Evolutionary conservation across 345 rosid genomes (phyloP).

Genomic region (Salix udensis): DNA sequence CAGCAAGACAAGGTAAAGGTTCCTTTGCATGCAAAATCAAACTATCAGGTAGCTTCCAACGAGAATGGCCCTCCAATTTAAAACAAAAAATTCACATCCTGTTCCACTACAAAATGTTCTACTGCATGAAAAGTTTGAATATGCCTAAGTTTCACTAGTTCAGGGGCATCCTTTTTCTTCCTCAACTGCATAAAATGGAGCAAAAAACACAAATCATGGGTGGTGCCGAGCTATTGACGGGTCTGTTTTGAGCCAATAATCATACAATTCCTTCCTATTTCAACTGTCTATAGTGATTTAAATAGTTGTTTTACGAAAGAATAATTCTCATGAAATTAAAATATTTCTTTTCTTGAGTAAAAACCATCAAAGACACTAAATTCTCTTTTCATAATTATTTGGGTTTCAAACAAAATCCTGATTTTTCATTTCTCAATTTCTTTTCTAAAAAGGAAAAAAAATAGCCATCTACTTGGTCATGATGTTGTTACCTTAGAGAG

Average conservation of each 20-base stretch:
- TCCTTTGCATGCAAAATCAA: neutral
- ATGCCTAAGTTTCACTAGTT: neutral
- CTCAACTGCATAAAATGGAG: neutral
- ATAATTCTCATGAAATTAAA: neutral
- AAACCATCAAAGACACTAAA: neutral
- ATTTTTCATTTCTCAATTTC: neutral
- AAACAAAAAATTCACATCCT: neutral
- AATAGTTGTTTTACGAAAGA: neutral
- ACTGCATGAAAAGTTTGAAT: neutral
- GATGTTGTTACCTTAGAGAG: constrained; percentile 51
- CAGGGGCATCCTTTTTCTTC: neutral
- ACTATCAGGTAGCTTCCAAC: neutral
- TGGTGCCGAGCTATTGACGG: neutral
- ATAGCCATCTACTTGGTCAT: neutral
- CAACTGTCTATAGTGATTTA: neutral
- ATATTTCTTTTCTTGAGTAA: neutral
- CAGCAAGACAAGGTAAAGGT: neutral
- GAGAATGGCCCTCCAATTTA: neutral
- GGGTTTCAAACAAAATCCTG: neutral
- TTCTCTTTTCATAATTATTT: neutral
- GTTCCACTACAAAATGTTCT: neutral
- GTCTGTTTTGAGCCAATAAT: neutral
- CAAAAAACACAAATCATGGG: neutral
- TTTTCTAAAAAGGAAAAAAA: neutral
- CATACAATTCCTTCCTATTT: neutral